Base-by-base conservation (phyloP, 352 stramenopile genomes). In the Globisporangium paddicum region DNA sequence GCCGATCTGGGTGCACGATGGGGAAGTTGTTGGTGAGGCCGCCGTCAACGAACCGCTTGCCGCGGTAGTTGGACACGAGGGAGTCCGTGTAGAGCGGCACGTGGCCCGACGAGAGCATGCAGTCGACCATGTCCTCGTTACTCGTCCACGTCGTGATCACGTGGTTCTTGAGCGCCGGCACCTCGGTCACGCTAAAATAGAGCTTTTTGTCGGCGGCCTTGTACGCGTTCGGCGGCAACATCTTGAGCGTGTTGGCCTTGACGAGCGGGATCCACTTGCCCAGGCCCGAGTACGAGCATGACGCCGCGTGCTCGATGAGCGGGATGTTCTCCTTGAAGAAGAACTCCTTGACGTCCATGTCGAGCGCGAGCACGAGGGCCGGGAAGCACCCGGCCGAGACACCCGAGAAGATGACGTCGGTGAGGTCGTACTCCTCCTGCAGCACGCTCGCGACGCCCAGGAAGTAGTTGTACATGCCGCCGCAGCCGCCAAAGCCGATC, bases 381-480 rank as follows among this genome's bases (percentile, higher is more conserved):
- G 83, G 79, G 64, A 93, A 93, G 66, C 79, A 89, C 1, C 81
- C 81, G 23, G 83, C 83, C 9, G 81, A 91, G 11, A 89, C 78
- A 1, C 83, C 83, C 14, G 81, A 93, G 67, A 84, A 93, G 62
- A 91, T 82, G 26, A 90, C 79, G 55, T 83, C 52, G 45, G 66
- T 58, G 18, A 93, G 62, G 58, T 90, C 79, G 66, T 87, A 93
- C 55, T 89, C 74, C 35, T 93, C 79, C 67, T 89, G 79, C 44
- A 89, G 50, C 40, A 93, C 71, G 21, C 79, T 88, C 32, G 84
- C 84, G 6, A 93, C 81, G 5, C 84, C 84, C 26, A 93, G 61
- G 35, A 91, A 89, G 64, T 91, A 93, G 60, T 93, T 93, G 78
- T 93, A 93, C 79, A 93, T 91, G 55, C 83, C 83, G 7, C 83